Percentiles rank a stretch among this genome's conserved stretches.
Evolutionary conservation across 805 yeast species (phyloP).

Genomic region (Pichia scutulata): DNA sequence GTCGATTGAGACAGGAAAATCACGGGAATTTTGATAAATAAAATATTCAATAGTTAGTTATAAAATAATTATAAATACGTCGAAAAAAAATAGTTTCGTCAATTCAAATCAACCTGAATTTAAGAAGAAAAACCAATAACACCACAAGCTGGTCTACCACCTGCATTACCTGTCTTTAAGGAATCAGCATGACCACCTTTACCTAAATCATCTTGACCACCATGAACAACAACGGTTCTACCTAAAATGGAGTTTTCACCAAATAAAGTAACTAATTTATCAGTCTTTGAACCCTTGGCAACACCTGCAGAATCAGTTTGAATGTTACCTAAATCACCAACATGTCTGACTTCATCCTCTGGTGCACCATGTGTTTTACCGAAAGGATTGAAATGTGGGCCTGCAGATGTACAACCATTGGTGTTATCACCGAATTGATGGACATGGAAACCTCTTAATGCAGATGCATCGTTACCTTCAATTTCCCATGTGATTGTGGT

Average conservation of each 20-base stretch:
- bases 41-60: too few species aligned
- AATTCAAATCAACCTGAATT: conserved; percentile 4
- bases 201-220: conserved; percentile 89
- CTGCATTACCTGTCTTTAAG: conserved; percentile 94
- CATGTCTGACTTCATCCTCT: conserved; percentile 72
- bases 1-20: too few species aligned
- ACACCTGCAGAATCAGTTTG: conserved; percentile 80
- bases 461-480: conserved; percentile 80
- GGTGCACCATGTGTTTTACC: conserved; percentile 89
- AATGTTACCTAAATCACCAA: conserved; percentile 96
- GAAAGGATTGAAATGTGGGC: conserved; percentile 95
- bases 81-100: not conserved
- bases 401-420: conserved; percentile 98
- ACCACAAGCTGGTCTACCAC: conserved; percentile 98
- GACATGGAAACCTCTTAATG: conserved; percentile 94
- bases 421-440: conserved; percentile 99
- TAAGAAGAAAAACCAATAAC: conserved; percentile 73
- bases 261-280: conserved; percentile 65
- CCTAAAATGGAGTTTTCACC: conserved; percentile 89
- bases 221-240: conserved; percentile 92
- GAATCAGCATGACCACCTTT: conserved; percentile 90
- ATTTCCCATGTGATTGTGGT: conserved; percentile 86
- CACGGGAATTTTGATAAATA: too few species aligned
- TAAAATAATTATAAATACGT: too few species aligned
- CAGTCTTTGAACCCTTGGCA: conserved; percentile 85